Evolutionary conservation across 257 asterid species (phyloP), one percentile per base, ranked within the genome.

Genomic region (Eucommia ulmoides): DNA sequence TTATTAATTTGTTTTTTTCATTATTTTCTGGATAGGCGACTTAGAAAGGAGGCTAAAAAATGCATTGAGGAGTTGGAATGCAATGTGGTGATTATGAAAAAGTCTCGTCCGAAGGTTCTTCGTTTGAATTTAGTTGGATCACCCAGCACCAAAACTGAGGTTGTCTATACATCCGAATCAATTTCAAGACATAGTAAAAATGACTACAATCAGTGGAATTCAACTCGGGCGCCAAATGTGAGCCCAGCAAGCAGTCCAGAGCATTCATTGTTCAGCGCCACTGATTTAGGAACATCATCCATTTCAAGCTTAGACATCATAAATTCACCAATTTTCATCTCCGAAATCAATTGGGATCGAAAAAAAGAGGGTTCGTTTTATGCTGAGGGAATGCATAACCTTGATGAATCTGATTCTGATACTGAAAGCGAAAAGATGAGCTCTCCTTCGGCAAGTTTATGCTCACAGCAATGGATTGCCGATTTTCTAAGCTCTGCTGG

Each of bases 161-260:
- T 24, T 22, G 51, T 59, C 35, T 22, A 50, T 15, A 45, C 19
- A 24, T 59, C 75, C 33, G 77, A 62, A 63, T 54, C 75, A 22
- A 55, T 58, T 1, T 48, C 17, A 24, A 60, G 29, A 38, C 55
- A 35, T 38, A 47, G 19, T 49, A 52, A 33, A 38, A 61, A 62
- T 19, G 59, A 56, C 49, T 52, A 72, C 8, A 68, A 53, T 55
- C 33, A 49, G 41, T 52, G 70, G 72, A 59, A 69, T 53, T 56
- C 53, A 49, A 69, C 57, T 22, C 83, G 67, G 66, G 95, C 72
- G 56, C 97, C 88, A 18, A 81, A 79, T 25, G 97, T 75, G 69
- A 88, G 93, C 62, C 97, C 95, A 17, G 74, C 75, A 20, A 66
- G 83, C 80, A 84, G 97, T 65, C 93, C 95, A 0, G 93, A 74